phyloP scores from a whole-genome alignment of 805 yeast genomes.

The Torulaspora indica region DNA sequence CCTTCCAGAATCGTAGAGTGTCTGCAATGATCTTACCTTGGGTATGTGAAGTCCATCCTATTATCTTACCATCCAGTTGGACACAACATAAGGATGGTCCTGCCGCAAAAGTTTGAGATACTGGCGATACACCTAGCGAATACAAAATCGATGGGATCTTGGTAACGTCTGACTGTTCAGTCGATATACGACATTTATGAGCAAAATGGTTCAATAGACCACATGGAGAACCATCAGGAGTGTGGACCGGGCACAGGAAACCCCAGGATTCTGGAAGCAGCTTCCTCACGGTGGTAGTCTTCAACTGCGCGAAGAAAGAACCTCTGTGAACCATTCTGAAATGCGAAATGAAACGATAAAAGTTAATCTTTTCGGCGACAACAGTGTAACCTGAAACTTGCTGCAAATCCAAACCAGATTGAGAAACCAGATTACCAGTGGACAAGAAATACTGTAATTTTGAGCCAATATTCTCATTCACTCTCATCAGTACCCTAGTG shows the following conservation, averaged over 20 bases:
- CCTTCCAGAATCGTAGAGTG: slow-evolving; percentile 88
- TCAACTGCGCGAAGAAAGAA: slow-evolving; percentile 95
- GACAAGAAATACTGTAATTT: slow-evolving; percentile 91
- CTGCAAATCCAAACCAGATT: slow-evolving; percentile 94
- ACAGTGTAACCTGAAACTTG: slow-evolving; percentile 98
- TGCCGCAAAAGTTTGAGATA: slow-evolving; percentile 67
- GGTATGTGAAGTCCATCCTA: slow-evolving; percentile 92
- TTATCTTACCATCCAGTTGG: slow-evolving; percentile 84
- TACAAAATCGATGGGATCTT: slow-evolving; percentile 61
- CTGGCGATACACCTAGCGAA: slow-evolving; percentile 74
- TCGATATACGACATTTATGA: slow-evolving; percentile 87
- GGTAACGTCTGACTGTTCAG: slow-evolving; percentile 68
- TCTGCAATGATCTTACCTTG: slow-evolving; percentile 85
- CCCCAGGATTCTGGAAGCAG: slow-evolving; percentile 98
- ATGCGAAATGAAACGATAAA: slow-evolving; percentile 95
- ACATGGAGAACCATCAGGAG: slow-evolving; percentile 99
- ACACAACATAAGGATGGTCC: slow-evolving; percentile 88
- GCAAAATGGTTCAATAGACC: slow-evolving; percentile 95
- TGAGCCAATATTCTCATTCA: slow-evolving; percentile 91
- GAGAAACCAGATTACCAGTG: slow-evolving; percentile 95
- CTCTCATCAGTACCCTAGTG: slow-evolving; percentile 67
- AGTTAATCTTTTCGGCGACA: slow-evolving; percentile 97
- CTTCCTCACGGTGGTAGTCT: slow-evolving; percentile 95
- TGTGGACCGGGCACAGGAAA: slow-evolving; percentile 96
- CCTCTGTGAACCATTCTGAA: slow-evolving; percentile 99